These are phyloP conservation scores for Gonium pectorale DNA, from an alignment of 139 green algal genomes.

Conservation along the genomic window DNA sequence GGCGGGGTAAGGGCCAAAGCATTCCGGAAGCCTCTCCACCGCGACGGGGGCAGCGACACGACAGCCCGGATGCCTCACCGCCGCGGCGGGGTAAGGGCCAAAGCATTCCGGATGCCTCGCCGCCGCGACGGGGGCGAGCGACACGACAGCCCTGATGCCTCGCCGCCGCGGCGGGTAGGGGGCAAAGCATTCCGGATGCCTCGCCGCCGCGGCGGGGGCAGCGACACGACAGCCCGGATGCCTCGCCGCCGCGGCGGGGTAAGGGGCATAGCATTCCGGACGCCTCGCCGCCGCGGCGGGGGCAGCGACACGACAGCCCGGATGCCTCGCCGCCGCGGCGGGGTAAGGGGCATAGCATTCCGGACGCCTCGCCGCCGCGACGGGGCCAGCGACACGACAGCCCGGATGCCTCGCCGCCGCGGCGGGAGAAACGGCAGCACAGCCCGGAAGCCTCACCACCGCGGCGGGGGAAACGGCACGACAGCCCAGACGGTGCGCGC, in stretches of 20 bases:
- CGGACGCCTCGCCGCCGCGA: slow-evolving; percentile 40
- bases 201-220: slow-evolving; percentile 36
- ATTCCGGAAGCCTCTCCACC: slow-evolving; percentile 49
- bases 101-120: slow-evolving; percentile 53
- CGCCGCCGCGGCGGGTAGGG: background rate
- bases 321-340: slow-evolving; percentile 39
- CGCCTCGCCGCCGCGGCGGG: slow-evolving; percentile 47
- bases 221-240: slow-evolving; percentile 45
- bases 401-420: slow-evolving; percentile 51
- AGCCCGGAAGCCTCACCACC: slow-evolving; percentile 2
- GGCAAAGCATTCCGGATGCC: slow-evolving; percentile 43
- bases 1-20: slow-evolving; percentile 23
- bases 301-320: slow-evolving; percentile 19
- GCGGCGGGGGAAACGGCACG: slow-evolving; percentile 9
- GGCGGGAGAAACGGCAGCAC: background rate
- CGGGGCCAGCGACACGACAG: slow-evolving; percentile 29
- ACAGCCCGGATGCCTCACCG: slow-evolving; percentile 37
- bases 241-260: slow-evolving; percentile 35
- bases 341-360: background rate
- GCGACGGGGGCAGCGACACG: background rate
- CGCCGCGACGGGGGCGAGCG: slow-evolving; percentile 22
- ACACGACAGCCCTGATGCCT: slow-evolving; percentile 44
- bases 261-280: slow-evolving; percentile 47
- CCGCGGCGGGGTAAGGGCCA: background rate
- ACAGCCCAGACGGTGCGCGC: slow-evolving; percentile 40